Base-by-base conservation (phyloP, 2,329 filamentous ascomycete species). In the Neopestalotiopsis clavispora region DNA sequence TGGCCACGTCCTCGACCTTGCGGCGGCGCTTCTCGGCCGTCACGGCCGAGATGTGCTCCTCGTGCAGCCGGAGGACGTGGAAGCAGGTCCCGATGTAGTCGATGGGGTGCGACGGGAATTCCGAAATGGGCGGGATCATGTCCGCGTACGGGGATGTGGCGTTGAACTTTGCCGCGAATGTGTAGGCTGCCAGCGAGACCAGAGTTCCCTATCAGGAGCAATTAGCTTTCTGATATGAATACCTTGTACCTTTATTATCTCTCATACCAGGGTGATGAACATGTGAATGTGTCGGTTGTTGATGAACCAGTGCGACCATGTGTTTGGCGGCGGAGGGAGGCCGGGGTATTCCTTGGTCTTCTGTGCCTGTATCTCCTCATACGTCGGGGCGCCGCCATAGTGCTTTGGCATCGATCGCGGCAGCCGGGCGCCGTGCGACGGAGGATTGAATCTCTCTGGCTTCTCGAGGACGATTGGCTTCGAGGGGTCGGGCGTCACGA, bases 381-480 rank as follows among this genome's bases (percentile, higher is more conserved):
- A 83, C 17, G 89, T 90, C 70, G 94, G 82, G 28, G 89, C 82
- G 20, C 94, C 92, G 49, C 94, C 94, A 78, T 97, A 97, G 79
- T 91, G 89, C 74, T 87, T 86, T 38, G 91, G 90, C 6, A 84
- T 79, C 32, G 77, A 76, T 28, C 66, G 80, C 80, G 87, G 84
- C 40, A 94, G 86, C 6, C 92, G 86, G 28, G 92, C 84, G 13
- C 92, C 91, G 80, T 98, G 96, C 0, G 95, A 98, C 0, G 96
- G 96, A 2, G 96, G 95, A 62, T 93, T 93, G 86, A 97, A 98
- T 79, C 91, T 92, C 76, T 92, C 88, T 30, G 95, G 95, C 81
- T 98, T 94, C 75, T 93, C 93, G 72, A 99, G 90, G 4, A 94
- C 87, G 71, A 91, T 86, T 45, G 89, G 88, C 76, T 91, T 92